These are phyloP conservation scores for Nematocida sp. DNA, from an alignment of 371 early-diverging fungal genomes.

Conservation along the genomic window DNA sequence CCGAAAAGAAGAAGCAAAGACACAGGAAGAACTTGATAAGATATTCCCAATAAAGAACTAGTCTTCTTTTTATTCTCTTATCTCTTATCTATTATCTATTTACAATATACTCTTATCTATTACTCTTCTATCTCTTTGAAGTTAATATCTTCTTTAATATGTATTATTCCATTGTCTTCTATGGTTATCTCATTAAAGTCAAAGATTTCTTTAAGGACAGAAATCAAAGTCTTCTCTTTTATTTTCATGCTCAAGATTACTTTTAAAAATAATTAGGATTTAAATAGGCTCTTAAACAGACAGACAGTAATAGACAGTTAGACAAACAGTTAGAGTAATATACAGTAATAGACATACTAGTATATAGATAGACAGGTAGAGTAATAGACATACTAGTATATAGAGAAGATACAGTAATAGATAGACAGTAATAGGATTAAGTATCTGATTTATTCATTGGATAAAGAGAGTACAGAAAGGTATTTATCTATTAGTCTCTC, in stretches of 20 bases:
- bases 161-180: slow-evolving; percentile 39
- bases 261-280: no score
- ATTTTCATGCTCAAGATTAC: no score
- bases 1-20: slow-evolving; percentile 51
- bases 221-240: not conserved
- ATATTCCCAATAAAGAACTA: slow-evolving; percentile 21
- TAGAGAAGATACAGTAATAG: no score
- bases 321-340: no score
- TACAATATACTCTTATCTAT: not conserved
- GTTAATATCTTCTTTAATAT: not conserved
- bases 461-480: slow-evolving; percentile 30
- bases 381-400: no score
- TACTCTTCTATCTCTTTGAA: not conserved
- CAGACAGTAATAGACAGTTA: no score
- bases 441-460: not conserved
- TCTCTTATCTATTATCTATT: not conserved
- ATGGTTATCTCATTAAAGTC: not conserved
- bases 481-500: slow-evolving; percentile 19
- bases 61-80: not conserved
- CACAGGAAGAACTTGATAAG: slow-evolving; percentile 2
- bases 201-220: slow-evolving; percentile 38
- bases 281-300: no score
- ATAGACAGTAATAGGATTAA: not conserved
- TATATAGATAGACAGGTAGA: no score
- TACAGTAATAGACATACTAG: no score